Percentiles rank a stretch among this genome's conserved stretches.
Conservation (phyloP, 352 stramenopile genomes). For the Phytophthora ramorum region DNA sequence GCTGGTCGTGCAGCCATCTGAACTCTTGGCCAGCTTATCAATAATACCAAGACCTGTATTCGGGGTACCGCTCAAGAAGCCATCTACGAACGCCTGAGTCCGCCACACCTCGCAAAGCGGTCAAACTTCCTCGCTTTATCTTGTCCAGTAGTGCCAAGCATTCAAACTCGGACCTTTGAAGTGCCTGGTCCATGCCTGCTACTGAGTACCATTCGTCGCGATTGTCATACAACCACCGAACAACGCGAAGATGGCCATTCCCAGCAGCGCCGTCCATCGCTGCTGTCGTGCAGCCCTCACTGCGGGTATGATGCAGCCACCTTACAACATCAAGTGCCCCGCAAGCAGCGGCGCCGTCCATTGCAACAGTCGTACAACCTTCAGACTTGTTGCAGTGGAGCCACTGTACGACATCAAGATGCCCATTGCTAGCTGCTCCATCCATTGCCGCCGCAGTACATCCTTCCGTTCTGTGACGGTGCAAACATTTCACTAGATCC, state of each 20-base stretch:
- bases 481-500: neutral
- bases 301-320: neutral
- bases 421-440: constrained; percentile 20
- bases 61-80: too few relatives aligned
- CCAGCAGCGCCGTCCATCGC: neutral
- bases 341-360: neutral
- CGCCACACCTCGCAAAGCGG: too few relatives aligned
- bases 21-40: too few relatives aligned
- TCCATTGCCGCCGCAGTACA: neutral
- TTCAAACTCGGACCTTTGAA: too few relatives aligned
- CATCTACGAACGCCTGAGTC: too few relatives aligned
- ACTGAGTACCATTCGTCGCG: too few relatives aligned
- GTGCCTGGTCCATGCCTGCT: too few relatives aligned
- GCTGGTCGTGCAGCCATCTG: too few relatives aligned
- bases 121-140: too few relatives aligned
- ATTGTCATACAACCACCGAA: neutral
- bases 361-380: neutral
- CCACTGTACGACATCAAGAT: neutral
- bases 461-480: neutral
- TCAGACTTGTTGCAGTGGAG: neutral
- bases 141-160: too few relatives aligned
- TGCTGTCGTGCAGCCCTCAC: neutral
- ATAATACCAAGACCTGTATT: too few relatives aligned
- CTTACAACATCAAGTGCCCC: neutral
- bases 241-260: neutral